phyloP scores from a whole-genome alignment of 1,139 yeast species.

The Yamadazyma triangularis region DNA sequence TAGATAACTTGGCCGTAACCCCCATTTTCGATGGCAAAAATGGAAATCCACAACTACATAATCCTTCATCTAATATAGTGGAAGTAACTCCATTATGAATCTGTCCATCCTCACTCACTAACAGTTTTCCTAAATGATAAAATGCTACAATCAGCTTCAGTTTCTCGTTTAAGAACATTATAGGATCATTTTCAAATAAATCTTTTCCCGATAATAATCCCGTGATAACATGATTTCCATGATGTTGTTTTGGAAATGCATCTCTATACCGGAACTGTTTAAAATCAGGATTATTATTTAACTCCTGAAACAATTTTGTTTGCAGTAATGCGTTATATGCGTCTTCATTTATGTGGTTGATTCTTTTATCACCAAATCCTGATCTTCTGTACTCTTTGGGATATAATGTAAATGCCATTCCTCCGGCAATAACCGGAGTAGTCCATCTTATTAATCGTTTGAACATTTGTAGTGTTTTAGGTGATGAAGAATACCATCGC shows the following conservation, averaged over 20 bases:
- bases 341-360: constrained; percentile 23
- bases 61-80: constrained; percentile 78
- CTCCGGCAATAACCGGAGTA: constrained; percentile 40
- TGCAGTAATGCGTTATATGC: constrained; percentile 28
- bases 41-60: constrained; percentile 85
- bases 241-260: constrained; percentile 58
- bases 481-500: no score
- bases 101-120: constrained; percentile 67
- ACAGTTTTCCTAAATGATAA: constrained; percentile 63
- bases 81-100: constrained; percentile 87
- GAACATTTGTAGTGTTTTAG: no score
- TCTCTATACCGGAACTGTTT: constrained; percentile 30
- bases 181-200: constrained; percentile 64
- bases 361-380: constrained; percentile 16
- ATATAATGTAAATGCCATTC: constrained; percentile 44
- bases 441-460: constrained; percentile 20
- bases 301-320: constrained; percentile 26
- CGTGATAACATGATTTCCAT: constrained; percentile 57
- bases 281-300: constrained; percentile 23
- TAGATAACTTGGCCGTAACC: constrained; percentile 77
- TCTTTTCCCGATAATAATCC: constrained; percentile 62
- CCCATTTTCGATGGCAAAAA: constrained; percentile 79
- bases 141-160: constrained; percentile 53
- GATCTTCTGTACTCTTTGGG: constrained; percentile 31
- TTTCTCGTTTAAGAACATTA: constrained; percentile 45